These are phyloP conservation scores for Diospyros kaki DNA, from an alignment of 148 eudicot species.

Conservation along the genomic window DNA sequence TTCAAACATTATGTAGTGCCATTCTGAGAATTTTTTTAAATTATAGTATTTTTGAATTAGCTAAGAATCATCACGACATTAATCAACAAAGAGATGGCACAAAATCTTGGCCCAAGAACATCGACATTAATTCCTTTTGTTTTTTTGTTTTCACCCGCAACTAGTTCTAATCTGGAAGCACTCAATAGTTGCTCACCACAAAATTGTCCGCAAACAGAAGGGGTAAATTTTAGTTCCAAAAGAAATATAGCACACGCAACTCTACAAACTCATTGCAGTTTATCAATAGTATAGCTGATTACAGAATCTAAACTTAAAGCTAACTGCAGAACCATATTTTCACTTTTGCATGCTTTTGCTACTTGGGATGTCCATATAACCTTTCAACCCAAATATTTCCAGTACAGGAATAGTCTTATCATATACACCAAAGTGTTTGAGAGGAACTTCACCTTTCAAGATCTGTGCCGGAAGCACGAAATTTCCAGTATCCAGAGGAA, in stretches of 20 bases:
- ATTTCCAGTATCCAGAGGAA: background rate
- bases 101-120: too few species aligned
- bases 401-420: conserved; percentile 3
- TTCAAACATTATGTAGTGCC: too few species aligned
- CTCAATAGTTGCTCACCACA: too few species aligned
- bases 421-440: background rate
- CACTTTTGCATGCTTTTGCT: background rate
- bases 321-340: conserved; percentile 3
- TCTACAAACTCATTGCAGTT: background rate
- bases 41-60: too few species aligned
- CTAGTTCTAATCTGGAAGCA: too few species aligned
- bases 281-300: background rate
- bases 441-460: background rate
- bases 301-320: conserved; percentile 14
- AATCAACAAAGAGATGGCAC: too few species aligned
- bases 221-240: background rate
- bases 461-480: conserved; percentile 5
- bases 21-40: too few species aligned
- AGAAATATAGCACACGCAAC: background rate
- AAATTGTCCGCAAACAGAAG: background rate
- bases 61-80: too few species aligned
- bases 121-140: too few species aligned
- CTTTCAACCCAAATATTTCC: background rate
- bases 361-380: background rate
- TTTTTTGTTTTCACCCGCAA: too few species aligned